Base-by-base conservation (phyloP, 2,329 filamentous ascomycete species). In the Colletotrichum godetiae region DNA sequence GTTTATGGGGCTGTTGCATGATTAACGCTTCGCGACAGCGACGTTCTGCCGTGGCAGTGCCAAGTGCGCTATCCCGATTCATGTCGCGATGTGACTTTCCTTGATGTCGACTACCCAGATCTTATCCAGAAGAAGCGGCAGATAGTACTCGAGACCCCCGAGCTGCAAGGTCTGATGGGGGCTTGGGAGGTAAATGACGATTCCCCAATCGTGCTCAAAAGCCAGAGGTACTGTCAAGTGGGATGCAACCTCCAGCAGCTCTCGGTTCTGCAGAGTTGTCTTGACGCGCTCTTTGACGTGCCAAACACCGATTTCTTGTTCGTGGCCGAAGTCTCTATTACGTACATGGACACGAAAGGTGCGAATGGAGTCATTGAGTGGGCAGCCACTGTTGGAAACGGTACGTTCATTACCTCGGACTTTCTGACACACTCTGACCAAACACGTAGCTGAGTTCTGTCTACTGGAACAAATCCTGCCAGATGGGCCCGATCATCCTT, bases 301-400 rank as follows among this genome's bases (percentile, higher is more conserved):
- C 29, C 67, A 31, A 58, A 33, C 2, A 80, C 87, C 1, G 84
- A 89, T 8, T 88, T 98, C 2, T 85, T 98, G 29, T 97, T 97
- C 78, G 89, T 95, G 31, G 95, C 95, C 0, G 96, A 98, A 82
- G 95, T 98, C 15, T 97, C 95, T 4, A 90, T 97, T 53, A 97
- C 95, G 0, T 97, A 97, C 78, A 97, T 98, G 94, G 91, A 95
- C 68, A 90, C 91, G 2, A 81, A 88, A 27, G 91, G 91, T 53
- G 92, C 95, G 6, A 92, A 98, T 84, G 86, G 88, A 19, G 86
- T 98, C 10, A 92, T 98, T 35, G 80, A 87, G 63, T 98, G 95
- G 95, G 92, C 93, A n/a, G 90, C 91, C 67, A 89, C 84, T 12
- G 85, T 97, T 62, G 88, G 90, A 13, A 86, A 93, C 81, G 90